Conservation (phyloP, 768 basidiomycete species). For the Suillus weaverae region DNA sequence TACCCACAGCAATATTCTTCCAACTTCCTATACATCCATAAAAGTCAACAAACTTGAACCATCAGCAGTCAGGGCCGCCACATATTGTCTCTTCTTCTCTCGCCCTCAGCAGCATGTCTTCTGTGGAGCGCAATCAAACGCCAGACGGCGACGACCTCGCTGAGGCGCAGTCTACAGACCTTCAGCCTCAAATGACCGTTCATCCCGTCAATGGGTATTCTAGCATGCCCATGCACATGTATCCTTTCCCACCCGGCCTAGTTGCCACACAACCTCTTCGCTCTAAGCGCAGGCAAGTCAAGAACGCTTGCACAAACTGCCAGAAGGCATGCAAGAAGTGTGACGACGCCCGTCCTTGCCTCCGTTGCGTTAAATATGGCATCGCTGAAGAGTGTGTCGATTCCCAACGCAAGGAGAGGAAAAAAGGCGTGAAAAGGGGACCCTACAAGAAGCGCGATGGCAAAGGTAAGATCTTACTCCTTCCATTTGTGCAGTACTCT, state of each 20-base stretch:
- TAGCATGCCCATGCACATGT: constrained; percentile 66
- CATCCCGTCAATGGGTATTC: constrained; percentile 51
- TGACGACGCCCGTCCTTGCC: constrained; percentile 89
- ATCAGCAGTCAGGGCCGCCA: constrained; percentile 34
- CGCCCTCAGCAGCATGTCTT: constrained; percentile 36
- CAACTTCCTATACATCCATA: constrained; percentile 12
- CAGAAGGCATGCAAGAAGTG: constrained; percentile 93
- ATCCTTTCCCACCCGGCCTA: constrained; percentile 58
- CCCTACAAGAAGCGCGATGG: constrained; percentile 96
- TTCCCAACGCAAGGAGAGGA: constrained; percentile 90
- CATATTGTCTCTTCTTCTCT: constrained; percentile 34
- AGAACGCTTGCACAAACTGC: constrained; percentile 89
- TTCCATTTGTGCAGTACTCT: constrained; percentile 19
- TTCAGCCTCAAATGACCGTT: constrained; percentile 51
- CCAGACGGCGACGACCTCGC: constrained; percentile 42
- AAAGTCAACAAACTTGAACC: constrained; percentile 11
- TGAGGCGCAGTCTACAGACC: constrained; percentile 33
- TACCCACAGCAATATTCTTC: constrained; percentile 13
- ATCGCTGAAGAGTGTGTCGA: constrained; percentile 84
- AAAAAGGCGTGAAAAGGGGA: constrained; percentile 82
- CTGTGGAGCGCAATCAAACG: constrained; percentile 40
- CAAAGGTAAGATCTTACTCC: constrained; percentile 58
- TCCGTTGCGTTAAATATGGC: constrained; percentile 90
- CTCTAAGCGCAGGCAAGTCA: constrained; percentile 84
- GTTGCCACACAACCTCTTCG: constrained; percentile 51